phyloP scores from a whole-genome alignment of 768 basidiomycete genomes.

The Pisolithus tinctorius region DNA sequence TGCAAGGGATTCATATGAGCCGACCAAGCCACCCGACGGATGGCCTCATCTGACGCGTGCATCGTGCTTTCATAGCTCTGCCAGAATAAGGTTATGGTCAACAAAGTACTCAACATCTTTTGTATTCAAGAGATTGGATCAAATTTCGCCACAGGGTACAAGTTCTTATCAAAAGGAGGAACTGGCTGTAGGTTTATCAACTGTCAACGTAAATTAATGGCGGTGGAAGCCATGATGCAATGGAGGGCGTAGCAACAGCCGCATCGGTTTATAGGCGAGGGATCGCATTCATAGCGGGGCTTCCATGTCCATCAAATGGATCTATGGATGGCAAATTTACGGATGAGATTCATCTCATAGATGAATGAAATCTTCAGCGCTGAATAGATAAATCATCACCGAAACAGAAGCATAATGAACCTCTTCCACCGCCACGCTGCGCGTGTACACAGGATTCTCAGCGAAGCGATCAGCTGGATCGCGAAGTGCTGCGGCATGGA shows the following conservation, averaged over 20 bases:
- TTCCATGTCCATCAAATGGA: slow-evolving; percentile 10
- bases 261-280: slow-evolving; percentile 13
- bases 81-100: no score
- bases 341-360: neutral
- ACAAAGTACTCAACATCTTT: no score
- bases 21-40: no score
- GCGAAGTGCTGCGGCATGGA: neutral
- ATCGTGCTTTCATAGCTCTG: no score
- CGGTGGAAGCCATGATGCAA: slow-evolving; percentile 16
- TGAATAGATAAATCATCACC: neutral
- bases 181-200: no score
- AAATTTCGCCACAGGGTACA: no score
- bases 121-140: no score
- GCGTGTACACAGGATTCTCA: neutral
- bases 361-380: slow-evolving; percentile 1
- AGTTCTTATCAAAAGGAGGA: no score
- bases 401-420: neutral
- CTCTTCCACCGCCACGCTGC: neutral
- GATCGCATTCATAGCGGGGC: slow-evolving; percentile 1
- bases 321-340: slow-evolving; percentile 11
- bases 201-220: no score
- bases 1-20: no score
- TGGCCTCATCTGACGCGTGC: no score
- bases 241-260: neutral
- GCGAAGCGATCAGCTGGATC: neutral